Evolutionary conservation across 805 yeast species (phyloP).

Genomic region (Soucietia sequanensis): DNA sequence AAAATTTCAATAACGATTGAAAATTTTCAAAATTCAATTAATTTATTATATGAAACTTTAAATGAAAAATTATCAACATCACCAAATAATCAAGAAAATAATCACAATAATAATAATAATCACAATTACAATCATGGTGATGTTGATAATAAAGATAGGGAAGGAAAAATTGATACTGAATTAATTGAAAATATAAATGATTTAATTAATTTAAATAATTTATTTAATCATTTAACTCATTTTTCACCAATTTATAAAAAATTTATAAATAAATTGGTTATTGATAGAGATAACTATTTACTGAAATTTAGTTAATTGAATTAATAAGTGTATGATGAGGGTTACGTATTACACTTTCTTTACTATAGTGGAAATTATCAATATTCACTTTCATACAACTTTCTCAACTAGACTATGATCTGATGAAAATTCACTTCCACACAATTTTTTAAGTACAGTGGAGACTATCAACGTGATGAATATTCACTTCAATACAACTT

Average conservation of each 20-base stretch:
- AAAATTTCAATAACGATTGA: slow-evolving; percentile 10
- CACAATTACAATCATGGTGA: no score
- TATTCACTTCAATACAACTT: no score
- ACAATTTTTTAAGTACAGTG: background rate
- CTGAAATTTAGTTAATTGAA: no score
- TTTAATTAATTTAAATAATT: slow-evolving; percentile 47
- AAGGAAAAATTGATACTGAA: slow-evolving; percentile 26
- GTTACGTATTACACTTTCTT: no score
- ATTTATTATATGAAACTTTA: slow-evolving; percentile 45
- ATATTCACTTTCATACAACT: no score
- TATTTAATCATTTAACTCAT: slow-evolving; percentile 51
- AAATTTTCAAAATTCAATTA: slow-evolving; percentile 34
- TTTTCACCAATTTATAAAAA: slow-evolving; percentile 51
- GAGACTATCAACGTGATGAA: no score
- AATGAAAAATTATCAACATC: slow-evolving; percentile 34
- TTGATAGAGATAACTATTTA: no score
- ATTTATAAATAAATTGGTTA: slow-evolving; percentile 33
- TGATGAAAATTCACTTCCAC: background rate
- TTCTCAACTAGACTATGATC: background rate
- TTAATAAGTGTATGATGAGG: no score
- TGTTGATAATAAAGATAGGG: slow-evolving; percentile 29
- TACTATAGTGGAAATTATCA: no score
- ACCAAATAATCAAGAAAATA: slow-evolving; percentile 22
- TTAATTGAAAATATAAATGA: slow-evolving; percentile 39
- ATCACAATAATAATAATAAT: no score